These are phyloP conservation scores for Camellia sinensis DNA, from an alignment of 148 eudicot genomes.

Conservation along the genomic window DNA sequence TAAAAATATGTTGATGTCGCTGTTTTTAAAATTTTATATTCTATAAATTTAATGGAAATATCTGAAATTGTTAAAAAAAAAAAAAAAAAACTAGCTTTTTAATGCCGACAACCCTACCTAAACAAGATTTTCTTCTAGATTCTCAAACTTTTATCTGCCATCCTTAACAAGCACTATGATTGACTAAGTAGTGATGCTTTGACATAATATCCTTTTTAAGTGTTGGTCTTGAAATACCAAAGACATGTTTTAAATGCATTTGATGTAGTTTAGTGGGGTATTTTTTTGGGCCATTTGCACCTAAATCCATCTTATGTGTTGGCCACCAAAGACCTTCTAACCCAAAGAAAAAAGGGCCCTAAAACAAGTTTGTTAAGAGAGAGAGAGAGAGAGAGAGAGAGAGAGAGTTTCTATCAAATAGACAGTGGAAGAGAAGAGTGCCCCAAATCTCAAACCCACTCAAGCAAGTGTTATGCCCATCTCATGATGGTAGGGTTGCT, in stretches of 20 bases:
- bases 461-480: neutral
- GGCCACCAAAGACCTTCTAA: neutral
- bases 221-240: neutral
- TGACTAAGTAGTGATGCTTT: neutral
- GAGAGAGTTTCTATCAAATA: neutral
- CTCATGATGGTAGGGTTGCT: conserved; percentile 17
- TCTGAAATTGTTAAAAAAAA: neutral
- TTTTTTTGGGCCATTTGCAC: neutral
- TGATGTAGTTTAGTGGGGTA: neutral
- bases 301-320: neutral
- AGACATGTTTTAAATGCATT: neutral
- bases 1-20: no score
- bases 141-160: neutral
- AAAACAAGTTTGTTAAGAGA: neutral
- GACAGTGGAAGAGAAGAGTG: no score
- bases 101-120: neutral
- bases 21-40: no score
- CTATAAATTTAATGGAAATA: no score
- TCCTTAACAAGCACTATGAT: neutral
- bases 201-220: neutral
- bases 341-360: neutral
- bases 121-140: neutral
- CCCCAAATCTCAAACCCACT: neutral
- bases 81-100: neutral
- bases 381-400: conserved; percentile 6